Base-by-base conservation (phyloP, 352 stramenopile genomes). In the Phytophthora foliorum region DNA sequence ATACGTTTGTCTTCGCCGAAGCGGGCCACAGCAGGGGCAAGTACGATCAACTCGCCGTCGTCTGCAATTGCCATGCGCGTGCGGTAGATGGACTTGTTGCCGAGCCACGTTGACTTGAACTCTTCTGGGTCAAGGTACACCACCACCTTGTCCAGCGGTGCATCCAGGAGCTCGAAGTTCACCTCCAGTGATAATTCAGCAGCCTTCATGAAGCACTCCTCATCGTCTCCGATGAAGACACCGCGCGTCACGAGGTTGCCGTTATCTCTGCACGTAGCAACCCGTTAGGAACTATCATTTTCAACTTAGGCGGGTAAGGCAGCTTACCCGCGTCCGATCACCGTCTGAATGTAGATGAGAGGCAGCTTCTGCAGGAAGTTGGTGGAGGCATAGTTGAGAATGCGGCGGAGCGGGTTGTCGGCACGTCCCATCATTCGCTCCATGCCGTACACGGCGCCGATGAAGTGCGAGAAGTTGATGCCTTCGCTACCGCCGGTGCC, bases 391-490 rank as follows among this genome's bases (percentile, higher is more conserved):
- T 98, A 96, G 72, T 99, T 99, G 29, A 99, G 86, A 45, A 99
- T 98, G 52, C 88, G 89, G 24, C 97, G 90, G 56, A 99, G 77
- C 17, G 97, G 97, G 77, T 99, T 99, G 62, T 98, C 77, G 2
- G 95, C 96, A 49, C 89, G 82, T 2, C 97, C 97, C 97, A 99
- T 99, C 87, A 99, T 98, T 13, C 94, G 94, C 73, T 99, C 97
- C 97, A 99, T 99, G 32, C 97, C 97, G 75, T 99, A 98, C 4
- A 98, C 94, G 0, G 97, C 97, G 17, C 97, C 97, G 42, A 99
- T 98, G 62, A 99, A 99, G 72, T 99, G 97, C 25, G 93, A 98
- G 49, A 99, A 94, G 82, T 99, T 98, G 76, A 99, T 99, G 0
- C 95, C 93, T 24, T 99, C 95, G 36, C 96, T 94, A 17, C 86